Conservation (phyloP, 495 filamentous ascomycete species). For the Xeromyces bisporus region DNA sequence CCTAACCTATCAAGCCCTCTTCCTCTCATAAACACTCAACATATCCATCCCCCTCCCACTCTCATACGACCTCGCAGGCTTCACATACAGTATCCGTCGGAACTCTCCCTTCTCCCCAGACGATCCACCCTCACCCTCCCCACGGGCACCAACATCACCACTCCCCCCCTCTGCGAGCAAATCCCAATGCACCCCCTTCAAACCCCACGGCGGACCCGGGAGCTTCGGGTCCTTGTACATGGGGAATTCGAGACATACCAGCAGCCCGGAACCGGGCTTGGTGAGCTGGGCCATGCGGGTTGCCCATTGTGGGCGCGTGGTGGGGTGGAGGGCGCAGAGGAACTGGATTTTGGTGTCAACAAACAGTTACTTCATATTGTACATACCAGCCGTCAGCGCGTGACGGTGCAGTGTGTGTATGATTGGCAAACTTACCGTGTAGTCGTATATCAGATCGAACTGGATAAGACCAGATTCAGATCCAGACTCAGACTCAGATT, state of each 20-base stretch:
- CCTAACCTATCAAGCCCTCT: too few relatives aligned
- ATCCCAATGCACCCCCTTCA: constrained; percentile 21
- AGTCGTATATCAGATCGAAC: constrained; percentile 67
- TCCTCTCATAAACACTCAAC: constrained; percentile 12
- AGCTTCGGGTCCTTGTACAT: constrained; percentile 19
- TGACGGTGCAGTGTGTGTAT: too few relatives aligned
- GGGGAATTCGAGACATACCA: constrained; percentile 30
- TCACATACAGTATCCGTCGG: constrained; percentile 8
- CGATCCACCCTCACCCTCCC: constrained; percentile 1
- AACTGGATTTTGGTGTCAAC: constrained; percentile 11
- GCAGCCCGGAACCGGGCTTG: constrained; percentile 10
- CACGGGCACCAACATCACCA: constrained; percentile 3
- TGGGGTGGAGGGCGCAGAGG: constrained; percentile 25
- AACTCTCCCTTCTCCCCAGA: constrained; percentile 4
- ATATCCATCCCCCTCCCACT: constrained; percentile 12
- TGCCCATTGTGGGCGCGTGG: constrained; percentile 15
- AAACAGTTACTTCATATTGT: too few relatives aligned
- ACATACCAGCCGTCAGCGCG: too few relatives aligned
- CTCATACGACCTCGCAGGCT: constrained; percentile 12
- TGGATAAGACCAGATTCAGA: too few relatives aligned
- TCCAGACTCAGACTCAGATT: too few relatives aligned
- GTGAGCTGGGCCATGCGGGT: constrained; percentile 18
- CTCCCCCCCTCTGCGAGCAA: constrained; percentile 10
- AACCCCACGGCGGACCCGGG: constrained; percentile 22
- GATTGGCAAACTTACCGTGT: constrained; percentile 36